Evolutionary conservation across 2,329 filamentous ascomycete species (phyloP).

Genomic region (Neopestalotiopsis rosae): DNA sequence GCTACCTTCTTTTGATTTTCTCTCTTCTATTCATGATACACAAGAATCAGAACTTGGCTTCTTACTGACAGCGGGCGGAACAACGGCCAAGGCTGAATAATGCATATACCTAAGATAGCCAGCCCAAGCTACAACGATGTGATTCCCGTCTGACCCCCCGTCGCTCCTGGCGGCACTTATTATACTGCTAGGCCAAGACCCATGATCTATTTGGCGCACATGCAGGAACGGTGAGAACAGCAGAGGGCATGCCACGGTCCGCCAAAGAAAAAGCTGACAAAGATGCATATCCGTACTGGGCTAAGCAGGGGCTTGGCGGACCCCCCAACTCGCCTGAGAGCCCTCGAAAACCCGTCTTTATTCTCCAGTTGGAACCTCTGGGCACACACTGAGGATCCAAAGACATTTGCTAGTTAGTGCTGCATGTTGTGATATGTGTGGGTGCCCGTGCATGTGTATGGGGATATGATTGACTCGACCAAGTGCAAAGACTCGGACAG

Average conservation of each 20-base stretch:
- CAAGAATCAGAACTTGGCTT: not conserved
- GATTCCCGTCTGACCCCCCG: not conserved
- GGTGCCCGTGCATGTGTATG: not conserved
- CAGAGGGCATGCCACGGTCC: not conserved
- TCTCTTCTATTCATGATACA: not conserved
- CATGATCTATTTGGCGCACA: not conserved
- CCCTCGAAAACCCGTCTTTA: not conserved
- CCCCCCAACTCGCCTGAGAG: not conserved
- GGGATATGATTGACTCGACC: not conserved
- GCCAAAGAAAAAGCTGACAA: slow-evolving; percentile 2
- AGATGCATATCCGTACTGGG: slow-evolving; percentile 8
- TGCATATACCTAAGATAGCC: not conserved
- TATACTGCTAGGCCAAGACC: not conserved
- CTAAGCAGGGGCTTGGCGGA: not conserved
- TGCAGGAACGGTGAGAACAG: slow-evolving; percentile 8
- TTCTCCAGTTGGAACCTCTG: not conserved
- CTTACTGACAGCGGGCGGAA: not conserved
- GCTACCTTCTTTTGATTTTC: too few species aligned
- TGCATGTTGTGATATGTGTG: not conserved
- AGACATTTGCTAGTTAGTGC: not conserved
- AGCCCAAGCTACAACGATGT: not conserved
- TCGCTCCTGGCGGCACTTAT: not conserved
- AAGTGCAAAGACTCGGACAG: not conserved
- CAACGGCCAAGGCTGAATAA: not conserved
- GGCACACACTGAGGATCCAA: not conserved